Evolutionary conservation across 176 grass and related monocot species (phyloP), one percentile per base, ranked within the genome.

Genomic region (Carex pumila): DNA sequence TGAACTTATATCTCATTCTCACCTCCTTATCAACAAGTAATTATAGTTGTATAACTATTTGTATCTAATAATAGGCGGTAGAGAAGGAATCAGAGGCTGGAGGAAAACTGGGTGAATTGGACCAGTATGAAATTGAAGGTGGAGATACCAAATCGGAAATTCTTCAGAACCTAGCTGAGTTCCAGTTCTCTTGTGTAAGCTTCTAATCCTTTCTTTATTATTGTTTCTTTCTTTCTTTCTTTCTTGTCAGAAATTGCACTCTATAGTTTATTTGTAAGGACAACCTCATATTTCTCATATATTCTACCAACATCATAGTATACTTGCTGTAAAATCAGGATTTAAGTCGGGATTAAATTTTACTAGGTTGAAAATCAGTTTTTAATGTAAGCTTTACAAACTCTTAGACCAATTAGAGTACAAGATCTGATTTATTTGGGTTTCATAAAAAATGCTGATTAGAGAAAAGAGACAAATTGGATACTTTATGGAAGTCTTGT

Each of bases 81-180:
- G 94, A 94, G 86, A 97, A 90, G 70, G 89, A 97, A 83, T 91
- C 92, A 57, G 94, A 94, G 85, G 78, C 92, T 84, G 90, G 90
- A 61, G 94, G 94, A 61, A 97, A 90, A 79, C 61, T 97, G 41
- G 84, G 94, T 68, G 81, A 91, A 8, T 82, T 97, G 60, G 94
- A 92, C 84, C 86, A 85, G 7, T 97, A 97, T 71, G 94, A 97
- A 94, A 92, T 97, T 79, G 94, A 94, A 91, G 94, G 94, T 47
- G 92, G 92, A 45, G 94, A 97, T 50, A 97, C 94, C 82, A 97
- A 97, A 91, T 92, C 94, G 85, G 94, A 97, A 89, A 90, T 97
- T 61, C 82, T 97, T 68, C 92, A 94, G 79, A 97, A 97, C 85
- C 92, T 97, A 65, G 30, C 92, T 3, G 94, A 97, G 80, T 97